Conservation (phyloP, 2,329 filamentous ascomycete species). For the Hortaea werneckii region DNA sequence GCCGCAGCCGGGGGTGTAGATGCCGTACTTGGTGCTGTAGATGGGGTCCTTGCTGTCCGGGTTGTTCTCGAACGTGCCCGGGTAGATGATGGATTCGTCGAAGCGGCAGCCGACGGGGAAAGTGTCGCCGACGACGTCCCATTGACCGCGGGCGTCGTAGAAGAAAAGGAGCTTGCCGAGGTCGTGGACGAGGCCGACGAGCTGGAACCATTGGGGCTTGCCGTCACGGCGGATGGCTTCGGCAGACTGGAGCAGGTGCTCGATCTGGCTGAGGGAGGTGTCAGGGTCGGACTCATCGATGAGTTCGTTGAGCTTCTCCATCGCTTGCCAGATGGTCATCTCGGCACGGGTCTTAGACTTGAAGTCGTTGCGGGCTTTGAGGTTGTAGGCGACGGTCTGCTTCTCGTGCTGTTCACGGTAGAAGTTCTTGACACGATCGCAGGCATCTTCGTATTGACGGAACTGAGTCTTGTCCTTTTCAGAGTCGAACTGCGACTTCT, state of each 20-base stretch:
- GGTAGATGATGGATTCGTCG: constrained; percentile 69
- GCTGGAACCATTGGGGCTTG: constrained; percentile 73
- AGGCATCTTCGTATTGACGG: constrained; percentile 73
- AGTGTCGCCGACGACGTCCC: constrained; percentile 85
- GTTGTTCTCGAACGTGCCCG: constrained; percentile 65
- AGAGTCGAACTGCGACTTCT: constrained; percentile 57
- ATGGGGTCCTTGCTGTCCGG: constrained; percentile 61
- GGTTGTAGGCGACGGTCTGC: constrained; percentile 76
- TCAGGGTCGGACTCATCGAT: constrained; percentile 89
- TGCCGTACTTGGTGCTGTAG: constrained; percentile 67
- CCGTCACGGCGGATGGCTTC: constrained; percentile 82
- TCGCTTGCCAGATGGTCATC: constrained; percentile 84
- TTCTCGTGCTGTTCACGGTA: constrained; percentile 63
- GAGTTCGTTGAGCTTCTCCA: constrained; percentile 83
- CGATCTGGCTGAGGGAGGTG: constrained; percentile 76
- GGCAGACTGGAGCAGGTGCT: constrained; percentile 78
- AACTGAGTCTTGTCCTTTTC: constrained; percentile 72
- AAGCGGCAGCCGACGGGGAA: constrained; percentile 71
- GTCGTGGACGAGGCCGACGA: constrained; percentile 68
- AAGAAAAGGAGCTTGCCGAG: constrained; percentile 72
- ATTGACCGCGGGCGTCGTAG: constrained; percentile 76
- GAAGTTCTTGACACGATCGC: constrained; percentile 76
- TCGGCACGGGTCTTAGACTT: constrained; percentile 56
- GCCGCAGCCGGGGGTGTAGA: constrained; percentile 70
- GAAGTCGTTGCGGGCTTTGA: constrained; percentile 65